phyloP scores from a whole-genome alignment of 2,329 filamentous ascomycete species.

The Phaeosphaeria sp. region DNA sequence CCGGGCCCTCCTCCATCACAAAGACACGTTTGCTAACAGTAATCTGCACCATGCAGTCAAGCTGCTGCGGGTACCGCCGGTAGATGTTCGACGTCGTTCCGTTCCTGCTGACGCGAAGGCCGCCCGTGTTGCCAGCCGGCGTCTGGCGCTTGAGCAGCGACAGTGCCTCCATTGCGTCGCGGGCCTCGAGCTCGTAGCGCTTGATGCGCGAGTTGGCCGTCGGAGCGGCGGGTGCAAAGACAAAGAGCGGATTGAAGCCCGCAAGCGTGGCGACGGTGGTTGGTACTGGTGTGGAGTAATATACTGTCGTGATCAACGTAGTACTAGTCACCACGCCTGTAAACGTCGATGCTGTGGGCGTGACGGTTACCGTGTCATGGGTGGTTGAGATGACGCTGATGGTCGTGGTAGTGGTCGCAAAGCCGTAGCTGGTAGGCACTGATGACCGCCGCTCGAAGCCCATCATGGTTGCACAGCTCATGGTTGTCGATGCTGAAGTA shows the following conservation, averaged over 20 bases:
- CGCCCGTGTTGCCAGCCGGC: constrained; percentile 16
- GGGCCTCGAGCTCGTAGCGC: constrained; percentile 16
- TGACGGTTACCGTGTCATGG: constrained; percentile 21
- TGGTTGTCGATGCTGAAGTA: constrained; percentile 6
- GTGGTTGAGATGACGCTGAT: constrained; percentile 17
- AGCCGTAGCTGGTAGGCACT: constrained; percentile 15
- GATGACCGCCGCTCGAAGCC: constrained; percentile 18
- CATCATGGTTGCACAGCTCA: constrained; percentile 19
- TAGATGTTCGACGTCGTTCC: constrained; percentile 17
- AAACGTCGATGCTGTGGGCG: constrained; percentile 27
- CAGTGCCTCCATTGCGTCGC: constrained; percentile 5
- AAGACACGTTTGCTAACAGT: constrained; percentile 15
- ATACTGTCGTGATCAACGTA: constrained; percentile 15
- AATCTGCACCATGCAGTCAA: constrained; percentile 21
- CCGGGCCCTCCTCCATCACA: constrained; percentile 14
- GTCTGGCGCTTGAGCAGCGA: constrained; percentile 26
- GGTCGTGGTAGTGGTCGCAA: constrained; percentile 15
- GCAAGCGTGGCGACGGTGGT: constrained; percentile 18
- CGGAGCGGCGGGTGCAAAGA: constrained; percentile 4
- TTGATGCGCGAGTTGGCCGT: constrained; percentile 24
- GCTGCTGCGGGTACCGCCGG: constrained; percentile 16
- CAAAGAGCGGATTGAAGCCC: constrained; percentile 25
- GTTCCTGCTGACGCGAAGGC: constrained; percentile 20
- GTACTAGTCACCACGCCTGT: constrained; percentile 25
- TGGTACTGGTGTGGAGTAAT: constrained; percentile 15